These are phyloP conservation scores for Colletotrichum spaethianum DNA, from an alignment of 2,329 filamentous ascomycete genomes.

Conservation along the genomic window DNA sequence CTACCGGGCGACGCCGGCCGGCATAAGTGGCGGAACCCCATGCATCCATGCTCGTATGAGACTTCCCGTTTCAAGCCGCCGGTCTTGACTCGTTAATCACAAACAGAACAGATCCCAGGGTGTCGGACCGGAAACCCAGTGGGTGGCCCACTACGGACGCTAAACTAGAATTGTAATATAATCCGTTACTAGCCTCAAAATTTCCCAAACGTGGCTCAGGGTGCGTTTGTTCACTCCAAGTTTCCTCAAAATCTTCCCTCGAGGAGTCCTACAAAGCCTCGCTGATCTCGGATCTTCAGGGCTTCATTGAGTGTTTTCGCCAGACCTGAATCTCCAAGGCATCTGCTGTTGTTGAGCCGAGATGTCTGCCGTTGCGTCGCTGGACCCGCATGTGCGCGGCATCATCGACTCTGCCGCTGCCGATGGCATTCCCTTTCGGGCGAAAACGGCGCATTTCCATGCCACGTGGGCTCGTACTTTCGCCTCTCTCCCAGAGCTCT, in stretches of 20 bases:
- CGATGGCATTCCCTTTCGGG: conserved; percentile 79
- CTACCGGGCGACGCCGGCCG: conserved; percentile 26
- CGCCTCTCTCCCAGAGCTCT: conserved; percentile 89
- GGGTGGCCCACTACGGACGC: conserved; percentile 30
- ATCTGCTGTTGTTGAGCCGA: not conserved
- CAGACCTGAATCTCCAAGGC: not conserved
- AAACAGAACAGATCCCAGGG: conserved; percentile 7
- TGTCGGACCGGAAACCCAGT: conserved; percentile 28
- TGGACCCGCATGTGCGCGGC: conserved; percentile 55
- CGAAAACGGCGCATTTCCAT: conserved; percentile 80
- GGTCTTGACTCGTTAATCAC: conserved; percentile 34
- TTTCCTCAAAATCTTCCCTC: not conserved
- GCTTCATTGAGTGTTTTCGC: not conserved
- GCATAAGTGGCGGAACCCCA: conserved; percentile 21
- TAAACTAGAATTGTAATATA: conserved; percentile 38
- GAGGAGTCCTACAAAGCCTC: conserved; percentile 15
- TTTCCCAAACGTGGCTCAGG: conserved; percentile 9
- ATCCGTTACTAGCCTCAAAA: conserved; percentile 31
- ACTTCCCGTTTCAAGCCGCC: conserved; percentile 28
- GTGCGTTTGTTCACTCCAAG: not conserved
- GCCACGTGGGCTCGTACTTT: conserved; percentile 97
- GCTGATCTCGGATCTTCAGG: not conserved
- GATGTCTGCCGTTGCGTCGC: conserved; percentile 34
- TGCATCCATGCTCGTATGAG: conserved; percentile 37
- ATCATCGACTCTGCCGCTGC: conserved; percentile 50